Evolutionary conservation across 2,329 filamentous ascomycete species (phyloP).

Genomic region (Pestalotiopsis fici): DNA sequence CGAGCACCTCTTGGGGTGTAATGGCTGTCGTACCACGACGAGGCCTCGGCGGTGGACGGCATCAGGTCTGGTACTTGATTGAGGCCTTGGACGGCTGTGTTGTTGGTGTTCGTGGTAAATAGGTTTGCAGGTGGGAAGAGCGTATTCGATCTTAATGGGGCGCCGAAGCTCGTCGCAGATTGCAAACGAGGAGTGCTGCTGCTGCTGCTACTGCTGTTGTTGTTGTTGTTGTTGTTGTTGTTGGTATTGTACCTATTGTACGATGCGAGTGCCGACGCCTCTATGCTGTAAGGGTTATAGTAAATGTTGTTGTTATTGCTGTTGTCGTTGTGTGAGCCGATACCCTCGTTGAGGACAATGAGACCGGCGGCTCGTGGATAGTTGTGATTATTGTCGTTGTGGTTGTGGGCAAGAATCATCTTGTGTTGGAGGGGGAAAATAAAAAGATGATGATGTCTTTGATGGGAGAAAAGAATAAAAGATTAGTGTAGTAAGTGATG

Average conservation of each 20-base stretch:
- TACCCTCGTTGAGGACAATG: neutral
- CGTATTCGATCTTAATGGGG: slow-evolving; percentile 7
- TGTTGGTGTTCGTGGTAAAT: slow-evolving; percentile 26
- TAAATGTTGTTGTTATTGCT: slow-evolving; percentile 18
- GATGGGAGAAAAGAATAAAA: neutral
- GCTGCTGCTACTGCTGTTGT: neutral
- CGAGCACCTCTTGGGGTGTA: slow-evolving; percentile 29
- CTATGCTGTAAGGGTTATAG: slow-evolving; percentile 11
- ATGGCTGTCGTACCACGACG: slow-evolving; percentile 25
- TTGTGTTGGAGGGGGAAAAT: slow-evolving; percentile 11
- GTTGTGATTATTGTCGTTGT: slow-evolving; percentile 19
- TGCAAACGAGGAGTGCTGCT: neutral
- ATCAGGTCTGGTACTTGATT: slow-evolving; percentile 30
- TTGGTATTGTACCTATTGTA: neutral
- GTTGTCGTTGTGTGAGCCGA: slow-evolving; percentile 12
- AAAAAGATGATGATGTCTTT: neutral
- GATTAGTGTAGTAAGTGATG: neutral
- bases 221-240: neutral
- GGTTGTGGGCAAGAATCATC: slow-evolving; percentile 30
- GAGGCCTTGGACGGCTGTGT: slow-evolving; percentile 21
- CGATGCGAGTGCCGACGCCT: slow-evolving; percentile 28
- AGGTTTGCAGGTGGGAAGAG: too few species aligned
- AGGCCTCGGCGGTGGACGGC: slow-evolving; percentile 27
- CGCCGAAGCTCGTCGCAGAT: slow-evolving; percentile 25
- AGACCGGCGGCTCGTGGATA: neutral